Evolutionary conservation across 805 yeast species (phyloP).

Genomic region (Vanderwaltozyma verrucispora): DNA sequence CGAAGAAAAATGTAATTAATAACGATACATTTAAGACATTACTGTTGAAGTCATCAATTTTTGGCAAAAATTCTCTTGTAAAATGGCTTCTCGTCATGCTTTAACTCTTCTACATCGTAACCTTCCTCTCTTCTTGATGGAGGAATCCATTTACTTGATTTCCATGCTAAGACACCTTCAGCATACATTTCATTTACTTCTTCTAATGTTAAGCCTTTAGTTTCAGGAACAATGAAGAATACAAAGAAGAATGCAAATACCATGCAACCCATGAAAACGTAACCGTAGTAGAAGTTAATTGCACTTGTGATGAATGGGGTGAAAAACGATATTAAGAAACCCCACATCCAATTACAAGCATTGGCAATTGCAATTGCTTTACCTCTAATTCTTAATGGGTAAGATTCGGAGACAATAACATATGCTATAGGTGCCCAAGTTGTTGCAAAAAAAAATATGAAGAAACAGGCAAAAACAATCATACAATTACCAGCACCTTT

Average conservation of each 20-base stretch:
- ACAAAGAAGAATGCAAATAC: constrained; percentile 53
- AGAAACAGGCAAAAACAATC: constrained; percentile 65
- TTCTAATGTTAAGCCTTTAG: constrained; percentile 73
- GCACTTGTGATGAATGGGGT: constrained; percentile 63
- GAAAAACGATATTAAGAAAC: constrained; percentile 58
- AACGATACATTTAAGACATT: too few species aligned
- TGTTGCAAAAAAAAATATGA: constrained; percentile 64
- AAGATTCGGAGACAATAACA: constrained; percentile 59
- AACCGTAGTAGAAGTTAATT: constrained; percentile 66
- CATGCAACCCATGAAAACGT: constrained; percentile 51
- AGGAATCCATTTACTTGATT: constrained; percentile 44
- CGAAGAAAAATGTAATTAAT: too few species aligned
- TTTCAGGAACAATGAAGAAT: constrained; percentile 64
- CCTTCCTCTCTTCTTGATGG: constrained; percentile 30
- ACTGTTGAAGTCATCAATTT: not conserved
- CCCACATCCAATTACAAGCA: constrained; percentile 60
- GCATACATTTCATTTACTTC: constrained; percentile 63
- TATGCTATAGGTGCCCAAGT: constrained; percentile 72
- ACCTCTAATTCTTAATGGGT: constrained; percentile 62
- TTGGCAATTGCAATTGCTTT: constrained; percentile 50
- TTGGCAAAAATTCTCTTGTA: constrained; percentile 19
- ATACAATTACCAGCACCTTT: constrained; percentile 57
- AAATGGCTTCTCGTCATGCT: constrained; percentile 23
- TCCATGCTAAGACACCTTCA: constrained; percentile 35
- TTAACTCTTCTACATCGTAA: constrained; percentile 21